Percentiles rank a stretch among this genome's conserved stretches.
Conservation (phyloP, 1,139 yeast genomes). For the Pichiaceae sp. region DNA sequence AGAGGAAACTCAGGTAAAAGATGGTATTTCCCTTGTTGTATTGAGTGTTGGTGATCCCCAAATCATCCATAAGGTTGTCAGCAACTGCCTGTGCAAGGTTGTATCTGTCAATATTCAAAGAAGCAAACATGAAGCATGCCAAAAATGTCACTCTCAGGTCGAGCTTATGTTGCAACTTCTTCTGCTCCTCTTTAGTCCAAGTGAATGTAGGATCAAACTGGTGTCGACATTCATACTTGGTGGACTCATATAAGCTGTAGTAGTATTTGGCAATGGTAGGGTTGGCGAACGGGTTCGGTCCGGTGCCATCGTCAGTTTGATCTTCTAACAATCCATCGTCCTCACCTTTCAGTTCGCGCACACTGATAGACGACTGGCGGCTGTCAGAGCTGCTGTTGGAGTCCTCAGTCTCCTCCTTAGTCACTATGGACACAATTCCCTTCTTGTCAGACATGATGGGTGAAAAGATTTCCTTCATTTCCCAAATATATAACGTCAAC, state of each 20-base stretch:
- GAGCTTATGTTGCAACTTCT: constrained; percentile 30
- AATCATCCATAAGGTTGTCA: constrained; percentile 37
- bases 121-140: constrained; percentile 43
- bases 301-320: no score
- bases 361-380: no score
- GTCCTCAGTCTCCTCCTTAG: no score
- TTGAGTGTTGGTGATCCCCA: constrained; percentile 35
- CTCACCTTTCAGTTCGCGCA: no score
- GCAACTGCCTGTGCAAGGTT: constrained; percentile 44
- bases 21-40: constrained; percentile 43
- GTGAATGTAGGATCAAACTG: constrained; percentile 36
- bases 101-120: constrained; percentile 43
- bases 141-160: constrained; percentile 38
- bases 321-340: no score
- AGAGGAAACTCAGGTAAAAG: constrained; percentile 34
- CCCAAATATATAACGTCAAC: no score
- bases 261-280: constrained; percentile 34
- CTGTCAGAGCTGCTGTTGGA: no score
- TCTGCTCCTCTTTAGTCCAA: constrained; percentile 43
- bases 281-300: constrained; percentile 27
- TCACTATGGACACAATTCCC: no score
- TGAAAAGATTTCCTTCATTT: no score
- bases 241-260: constrained; percentile 30
- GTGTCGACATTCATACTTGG: constrained; percentile 34
- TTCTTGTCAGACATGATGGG: no score